Base-by-base conservation (phyloP, 2,329 filamentous ascomycete genomes). In the Cytospora schulzeri region DNA sequence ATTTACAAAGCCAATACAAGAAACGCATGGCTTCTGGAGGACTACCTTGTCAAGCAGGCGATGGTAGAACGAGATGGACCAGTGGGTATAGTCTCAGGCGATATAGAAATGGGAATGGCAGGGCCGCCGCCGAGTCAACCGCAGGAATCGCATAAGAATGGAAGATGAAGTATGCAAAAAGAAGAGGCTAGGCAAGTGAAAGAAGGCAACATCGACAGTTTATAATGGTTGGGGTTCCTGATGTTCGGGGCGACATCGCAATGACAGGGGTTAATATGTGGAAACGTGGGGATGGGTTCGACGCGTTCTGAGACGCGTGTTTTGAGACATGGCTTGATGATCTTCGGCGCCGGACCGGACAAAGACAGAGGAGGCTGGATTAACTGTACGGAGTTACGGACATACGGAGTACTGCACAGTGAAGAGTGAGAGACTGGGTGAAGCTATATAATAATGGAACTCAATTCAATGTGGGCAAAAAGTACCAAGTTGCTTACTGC, bases 1-100 rank as follows among this genome's bases (percentile, higher is more conserved):
- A 75, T 86, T 3, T 89, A 89, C 77, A 88, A 90, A 66, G 88
- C 88, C 73, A 95, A 94, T 72, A 91, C 89, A 24, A 87, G 87
- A 71, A 95, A 94, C 70, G 87, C 90, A 6, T 83, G 89, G 41
- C 75, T 91, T 2, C 79, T 92, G 19, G 90, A 92, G 73, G 78
- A 86, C 55, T 82, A 89, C 69, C 81, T 95, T 61, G 85, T 91
- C 53, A 80, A 88, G 68, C 87, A 89, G 73, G 90, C 91, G 65
- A 84, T 85, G 71, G 83, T 83, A 68, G 82, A 82, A 41, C 41
- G 62, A 19, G 65, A 69, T 14, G 61, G 68, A 12, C 60, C 19
- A 22, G 31, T 22, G 17, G 38, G 38, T 31, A 26, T 19, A 17
- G 55, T n/a, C 66, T 70, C 7, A 38, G 62, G 26, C 33, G 66